Conservation (phyloP, 768 basidiomycete genomes). For the Melanogaster broomeanus region DNA sequence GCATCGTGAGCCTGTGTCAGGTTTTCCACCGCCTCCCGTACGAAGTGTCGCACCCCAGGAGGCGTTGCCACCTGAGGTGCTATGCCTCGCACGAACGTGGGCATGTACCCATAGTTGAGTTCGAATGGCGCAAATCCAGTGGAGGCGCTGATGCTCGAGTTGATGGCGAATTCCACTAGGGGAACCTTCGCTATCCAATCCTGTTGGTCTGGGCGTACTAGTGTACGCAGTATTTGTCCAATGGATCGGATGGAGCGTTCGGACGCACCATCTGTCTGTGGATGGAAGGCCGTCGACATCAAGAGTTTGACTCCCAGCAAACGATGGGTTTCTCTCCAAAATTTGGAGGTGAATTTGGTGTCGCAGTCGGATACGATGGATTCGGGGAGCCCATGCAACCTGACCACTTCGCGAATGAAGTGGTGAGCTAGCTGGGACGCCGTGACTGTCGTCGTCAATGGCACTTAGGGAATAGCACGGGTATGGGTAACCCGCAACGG, state of each 20-base stretch:
- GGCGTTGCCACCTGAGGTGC: background rate
- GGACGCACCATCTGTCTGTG: no score
- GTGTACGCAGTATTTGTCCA: no score
- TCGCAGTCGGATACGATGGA: constrained; percentile 36
- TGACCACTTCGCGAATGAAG: constrained; percentile 28
- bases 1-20: constrained; percentile 37
- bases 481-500: no score
- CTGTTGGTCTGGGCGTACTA: no score
- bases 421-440: constrained; percentile 34
- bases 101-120: no score
- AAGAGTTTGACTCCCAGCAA: constrained; percentile 14
- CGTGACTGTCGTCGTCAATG: constrained; percentile 17
- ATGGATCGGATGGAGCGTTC: no score
- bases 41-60: constrained; percentile 28
- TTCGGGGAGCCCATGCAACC: constrained; percentile 31
- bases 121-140: no score
- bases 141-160: no score
- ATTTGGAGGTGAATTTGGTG: constrained; percentile 28
- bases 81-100: constrained; percentile 25
- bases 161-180: no score
- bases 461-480: no score
- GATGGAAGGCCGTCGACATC: no score
- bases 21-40: constrained; percentile 19
- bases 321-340: constrained; percentile 27
- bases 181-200: no score